These are phyloP conservation scores for Phialocephala subalpina DNA, from an alignment of 2,329 filamentous ascomycete genomes.

Conservation along the genomic window DNA sequence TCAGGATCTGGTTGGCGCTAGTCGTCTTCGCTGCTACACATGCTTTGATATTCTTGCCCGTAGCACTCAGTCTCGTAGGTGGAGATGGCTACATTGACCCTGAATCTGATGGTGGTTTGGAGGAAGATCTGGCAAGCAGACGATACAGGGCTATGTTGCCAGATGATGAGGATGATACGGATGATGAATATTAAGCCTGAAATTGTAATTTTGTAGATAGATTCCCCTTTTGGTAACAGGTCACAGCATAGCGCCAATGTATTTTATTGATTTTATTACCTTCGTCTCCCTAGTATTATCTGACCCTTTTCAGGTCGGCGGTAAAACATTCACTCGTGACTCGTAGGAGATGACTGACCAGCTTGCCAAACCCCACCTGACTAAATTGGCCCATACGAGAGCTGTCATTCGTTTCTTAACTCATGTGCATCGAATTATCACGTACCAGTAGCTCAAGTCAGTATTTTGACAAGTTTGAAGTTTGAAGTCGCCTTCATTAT, in stretches of 20 bases:
- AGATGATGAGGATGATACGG: slow-evolving; percentile 73
- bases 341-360: too few species aligned
- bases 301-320: too few species aligned
- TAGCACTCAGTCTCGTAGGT: slow-evolving; percentile 84
- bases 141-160: slow-evolving; percentile 80
- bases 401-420: too few species aligned
- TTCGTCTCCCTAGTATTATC: too few species aligned
- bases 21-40: slow-evolving; percentile 90
- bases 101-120: slow-evolving; percentile 85
- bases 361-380: too few species aligned
- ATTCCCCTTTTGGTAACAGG: neutral
- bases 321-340: too few species aligned
- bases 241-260: slow-evolving; percentile 8
- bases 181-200: slow-evolving; percentile 39
- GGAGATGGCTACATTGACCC: slow-evolving; percentile 89
- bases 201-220: neutral
- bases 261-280: neutral
- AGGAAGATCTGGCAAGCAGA: slow-evolving; percentile 84
- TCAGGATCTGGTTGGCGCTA: slow-evolving; percentile 92
- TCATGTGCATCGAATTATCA: too few species aligned
- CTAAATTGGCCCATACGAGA: too few species aligned
- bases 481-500: neutral
- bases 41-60: slow-evolving; percentile 89
- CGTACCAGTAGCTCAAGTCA: too few species aligned
- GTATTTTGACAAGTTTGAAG: neutral